phyloP scores from a whole-genome alignment of 1,284 basidiomycete genomes.

The Cryptococcus maquisensis region DNA sequence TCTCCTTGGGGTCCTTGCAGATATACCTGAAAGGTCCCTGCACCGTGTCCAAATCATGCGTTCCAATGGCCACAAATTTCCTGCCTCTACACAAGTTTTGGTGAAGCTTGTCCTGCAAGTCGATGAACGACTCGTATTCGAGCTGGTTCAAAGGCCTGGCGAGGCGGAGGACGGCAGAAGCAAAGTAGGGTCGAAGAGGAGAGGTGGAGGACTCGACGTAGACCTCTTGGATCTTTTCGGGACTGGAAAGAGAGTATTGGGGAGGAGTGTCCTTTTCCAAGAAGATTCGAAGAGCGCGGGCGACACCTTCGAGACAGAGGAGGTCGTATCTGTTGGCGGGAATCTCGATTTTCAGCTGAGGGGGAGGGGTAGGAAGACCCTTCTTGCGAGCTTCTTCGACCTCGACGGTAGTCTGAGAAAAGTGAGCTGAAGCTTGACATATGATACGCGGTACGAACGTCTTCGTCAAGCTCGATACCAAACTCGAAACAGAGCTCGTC shows the following conservation, averaged over 20 bases:
- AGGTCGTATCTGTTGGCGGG: constrained; percentile 98
- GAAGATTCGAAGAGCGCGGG: constrained; percentile 82
- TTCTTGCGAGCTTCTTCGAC: constrained; percentile 76
- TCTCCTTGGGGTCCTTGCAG: constrained; percentile 79
- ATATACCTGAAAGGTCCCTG: constrained; percentile 84
- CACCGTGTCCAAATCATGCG: constrained; percentile 92
- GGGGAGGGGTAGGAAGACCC: constrained; percentile 73
- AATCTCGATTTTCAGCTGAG: constrained; percentile 97
- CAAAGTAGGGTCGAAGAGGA: constrained; percentile 84
- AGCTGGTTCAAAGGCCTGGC: constrained; percentile 75
- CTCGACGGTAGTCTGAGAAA: constrained; percentile 74
- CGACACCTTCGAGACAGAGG: constrained; percentile 93
- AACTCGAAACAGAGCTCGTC: constrained; percentile 96
- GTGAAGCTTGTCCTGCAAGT: constrained; percentile 96
- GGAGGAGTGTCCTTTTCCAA: constrained; percentile 68
- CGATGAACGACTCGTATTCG: constrained; percentile 96
- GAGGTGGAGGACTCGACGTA: constrained; percentile 66
- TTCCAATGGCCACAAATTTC: constrained; percentile 93
- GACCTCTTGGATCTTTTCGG: constrained; percentile 64
- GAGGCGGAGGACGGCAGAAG: constrained; percentile 84
- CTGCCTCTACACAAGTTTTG: constrained; percentile 89
- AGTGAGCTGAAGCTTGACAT: not conserved
- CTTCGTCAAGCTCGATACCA: constrained; percentile 95
- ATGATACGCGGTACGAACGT: constrained; percentile 57
- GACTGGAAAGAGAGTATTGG: constrained; percentile 65